Evolutionary conservation across 2,329 filamentous ascomycete genomes (phyloP).

Genomic region (Talaromyces islandicus): DNA sequence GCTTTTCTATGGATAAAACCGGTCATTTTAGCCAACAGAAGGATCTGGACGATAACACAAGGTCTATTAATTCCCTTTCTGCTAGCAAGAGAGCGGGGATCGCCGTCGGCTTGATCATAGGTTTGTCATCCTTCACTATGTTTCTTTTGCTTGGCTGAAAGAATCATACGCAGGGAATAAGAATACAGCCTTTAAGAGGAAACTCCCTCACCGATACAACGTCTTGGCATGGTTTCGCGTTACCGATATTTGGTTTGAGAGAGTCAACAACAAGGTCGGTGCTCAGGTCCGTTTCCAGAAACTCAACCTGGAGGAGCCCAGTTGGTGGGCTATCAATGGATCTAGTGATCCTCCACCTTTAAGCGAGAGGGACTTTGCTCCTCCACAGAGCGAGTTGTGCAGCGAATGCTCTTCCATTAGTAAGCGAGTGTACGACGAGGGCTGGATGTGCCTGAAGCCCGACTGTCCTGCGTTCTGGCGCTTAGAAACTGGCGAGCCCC

Average conservation of each 20-base stretch:
- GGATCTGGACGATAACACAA: slow-evolving; percentile 39
- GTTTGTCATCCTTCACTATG: slow-evolving; percentile 31
- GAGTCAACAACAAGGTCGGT: slow-evolving; percentile 33
- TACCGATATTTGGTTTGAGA: slow-evolving; percentile 64
- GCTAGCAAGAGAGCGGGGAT: slow-evolving; percentile 42
- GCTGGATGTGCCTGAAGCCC: slow-evolving; percentile 55
- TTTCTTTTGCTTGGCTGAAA: background rate
- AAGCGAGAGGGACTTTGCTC: slow-evolving; percentile 24
- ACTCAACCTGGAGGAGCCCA: slow-evolving; percentile 43
- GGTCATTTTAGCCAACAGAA: slow-evolving; percentile 43
- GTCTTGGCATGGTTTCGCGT: slow-evolving; percentile 65
- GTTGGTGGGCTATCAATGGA: slow-evolving; percentile 53
- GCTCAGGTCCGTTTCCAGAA: slow-evolving; percentile 63
- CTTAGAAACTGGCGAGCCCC: slow-evolving; percentile 28
- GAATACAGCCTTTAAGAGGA: slow-evolving; percentile 44
- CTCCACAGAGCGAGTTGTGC: slow-evolving; percentile 28
- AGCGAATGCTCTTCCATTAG: slow-evolving; percentile 32
- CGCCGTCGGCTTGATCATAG: slow-evolving; percentile 53
- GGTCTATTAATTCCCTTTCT: slow-evolving; percentile 34
- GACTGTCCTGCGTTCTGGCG: slow-evolving; percentile 53
- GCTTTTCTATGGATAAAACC: slow-evolving; percentile 41
- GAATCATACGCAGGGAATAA: slow-evolving; percentile 42
- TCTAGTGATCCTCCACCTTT: slow-evolving; percentile 20
- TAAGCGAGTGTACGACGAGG: slow-evolving; percentile 32
- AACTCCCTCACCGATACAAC: slow-evolving; percentile 54